Evolutionary conservation across 2,329 filamentous ascomycete species (phyloP).

Genomic region (Fusarium bulbicola): DNA sequence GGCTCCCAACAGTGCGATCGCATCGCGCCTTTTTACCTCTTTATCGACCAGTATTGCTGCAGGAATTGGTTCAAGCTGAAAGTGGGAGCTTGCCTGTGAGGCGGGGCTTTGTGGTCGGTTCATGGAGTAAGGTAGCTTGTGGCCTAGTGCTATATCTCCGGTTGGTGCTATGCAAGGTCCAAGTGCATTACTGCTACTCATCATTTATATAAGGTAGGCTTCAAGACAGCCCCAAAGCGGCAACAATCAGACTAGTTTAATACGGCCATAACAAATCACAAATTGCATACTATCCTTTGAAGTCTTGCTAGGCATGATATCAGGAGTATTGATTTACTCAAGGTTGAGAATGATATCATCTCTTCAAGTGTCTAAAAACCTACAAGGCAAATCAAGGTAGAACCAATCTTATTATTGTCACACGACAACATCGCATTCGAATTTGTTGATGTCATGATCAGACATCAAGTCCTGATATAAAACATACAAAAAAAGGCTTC

Average conservation of each 20-base stretch:
- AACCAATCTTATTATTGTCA: not conserved
- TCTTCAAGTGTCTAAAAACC: not conserved
- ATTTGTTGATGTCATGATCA: conserved; percentile 18
- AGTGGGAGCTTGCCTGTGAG: conserved; percentile 59
- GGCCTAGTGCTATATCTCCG: not conserved
- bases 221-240: not conserved
- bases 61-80: conserved; percentile 54
- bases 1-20: conserved; percentile 42
- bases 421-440: conserved; percentile 2
- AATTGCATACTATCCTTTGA: not conserved
- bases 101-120: not conserved
- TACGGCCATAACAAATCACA: not conserved
- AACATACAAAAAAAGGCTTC: conserved; percentile 35
- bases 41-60: conserved; percentile 53
- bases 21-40: conserved; percentile 51
- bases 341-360: not conserved
- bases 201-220: no score
- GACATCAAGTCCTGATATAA: conserved; percentile 32
- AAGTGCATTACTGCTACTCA: not conserved
- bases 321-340: not conserved
- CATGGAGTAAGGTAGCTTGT: not conserved
- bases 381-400: not conserved
- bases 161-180: not conserved
- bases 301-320: not conserved
- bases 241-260: not conserved